A percentile compares a stretch with the other conserved stretches of the same genome.
Conservation (phyloP, 768 basidiomycete species). For the Hypholoma fasciculare region DNA sequence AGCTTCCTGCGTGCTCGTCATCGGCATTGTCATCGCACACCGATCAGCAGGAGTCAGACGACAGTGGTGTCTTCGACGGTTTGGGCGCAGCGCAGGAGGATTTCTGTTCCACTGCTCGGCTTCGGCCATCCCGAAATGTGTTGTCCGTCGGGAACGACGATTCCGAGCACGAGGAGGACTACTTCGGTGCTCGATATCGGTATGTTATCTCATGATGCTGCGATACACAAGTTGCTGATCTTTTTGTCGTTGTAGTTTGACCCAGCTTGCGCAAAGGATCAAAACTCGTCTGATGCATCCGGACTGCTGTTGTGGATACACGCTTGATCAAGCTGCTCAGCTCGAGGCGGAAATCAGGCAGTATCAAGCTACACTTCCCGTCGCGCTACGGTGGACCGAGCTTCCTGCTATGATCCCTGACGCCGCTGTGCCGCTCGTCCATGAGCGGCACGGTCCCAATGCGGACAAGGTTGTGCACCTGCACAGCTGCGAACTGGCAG, state of each 20-base stretch:
- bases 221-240: background rate
- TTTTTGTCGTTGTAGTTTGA: constrained; percentile 43
- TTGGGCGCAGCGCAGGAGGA: background rate
- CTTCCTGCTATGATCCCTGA: background rate
- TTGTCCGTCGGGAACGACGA: background rate
- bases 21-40: background rate
- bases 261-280: constrained; percentile 61
- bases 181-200: constrained; percentile 56
- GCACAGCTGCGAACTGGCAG: constrained; percentile 60
- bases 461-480: constrained; percentile 10
- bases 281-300: constrained; percentile 49
- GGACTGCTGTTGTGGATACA: constrained; percentile 42
- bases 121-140: background rate
- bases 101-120: background rate
- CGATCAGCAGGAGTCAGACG: constrained; percentile 9
- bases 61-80: background rate
- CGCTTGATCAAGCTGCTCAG: constrained; percentile 60
- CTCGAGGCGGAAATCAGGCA: constrained; percentile 57
- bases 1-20: constrained; percentile 50
- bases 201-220: constrained; percentile 28
- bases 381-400: constrained; percentile 30
- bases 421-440: background rate
- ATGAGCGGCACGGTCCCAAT: background rate
- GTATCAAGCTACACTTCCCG: constrained; percentile 55
- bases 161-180: constrained; percentile 9